Conservation (phyloP, 768 basidiomycete genomes). For the Kwoniella sp. region DNA sequence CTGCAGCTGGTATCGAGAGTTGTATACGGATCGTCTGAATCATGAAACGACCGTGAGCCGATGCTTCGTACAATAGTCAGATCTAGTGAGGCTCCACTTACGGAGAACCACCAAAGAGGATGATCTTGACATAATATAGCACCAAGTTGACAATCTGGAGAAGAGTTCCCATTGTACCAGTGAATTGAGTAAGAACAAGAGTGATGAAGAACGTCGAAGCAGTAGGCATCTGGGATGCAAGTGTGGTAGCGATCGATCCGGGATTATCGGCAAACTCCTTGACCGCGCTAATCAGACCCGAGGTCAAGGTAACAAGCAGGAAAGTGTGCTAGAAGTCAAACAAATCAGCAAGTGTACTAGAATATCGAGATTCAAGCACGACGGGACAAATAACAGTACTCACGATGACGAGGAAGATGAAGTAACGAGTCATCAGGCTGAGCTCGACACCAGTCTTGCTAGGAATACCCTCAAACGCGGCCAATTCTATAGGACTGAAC, state of each 20-base stretch:
- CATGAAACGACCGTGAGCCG: too few relatives aligned
- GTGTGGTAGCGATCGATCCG: slow-evolving; percentile 65
- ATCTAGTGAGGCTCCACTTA: too few relatives aligned
- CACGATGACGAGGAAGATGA: slow-evolving; percentile 88
- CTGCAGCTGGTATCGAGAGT: slow-evolving; percentile 74
- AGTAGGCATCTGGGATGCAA: slow-evolving; percentile 75
- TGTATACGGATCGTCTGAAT: slow-evolving; percentile 66
- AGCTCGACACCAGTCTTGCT: slow-evolving; percentile 80
- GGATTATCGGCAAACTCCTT: slow-evolving; percentile 69
- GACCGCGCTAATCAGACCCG: slow-evolving; percentile 78
- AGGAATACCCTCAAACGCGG: slow-evolving; percentile 86
- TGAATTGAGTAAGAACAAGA: slow-evolving; percentile 63
- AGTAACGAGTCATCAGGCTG: slow-evolving; percentile 87
- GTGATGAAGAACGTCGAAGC: slow-evolving; percentile 55
- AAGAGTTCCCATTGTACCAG: slow-evolving; percentile 78
- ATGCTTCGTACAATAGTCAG: too few relatives aligned
- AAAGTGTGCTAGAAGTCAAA: slow-evolving; percentile 75
- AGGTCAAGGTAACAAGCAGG: slow-evolving; percentile 80
- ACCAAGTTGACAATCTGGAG: slow-evolving; percentile 72
- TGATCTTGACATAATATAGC: slow-evolving; percentile 87
- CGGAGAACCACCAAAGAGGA: slow-evolving; percentile 78
- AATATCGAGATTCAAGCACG: background rate
- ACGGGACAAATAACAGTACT: too few relatives aligned
- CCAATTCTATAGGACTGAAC: too few relatives aligned
- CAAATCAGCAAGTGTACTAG: slow-evolving; percentile 3